These are phyloP conservation scores for Komagataella pastoris DNA, from an alignment of 805 yeast species.

Conservation along the genomic window DNA sequence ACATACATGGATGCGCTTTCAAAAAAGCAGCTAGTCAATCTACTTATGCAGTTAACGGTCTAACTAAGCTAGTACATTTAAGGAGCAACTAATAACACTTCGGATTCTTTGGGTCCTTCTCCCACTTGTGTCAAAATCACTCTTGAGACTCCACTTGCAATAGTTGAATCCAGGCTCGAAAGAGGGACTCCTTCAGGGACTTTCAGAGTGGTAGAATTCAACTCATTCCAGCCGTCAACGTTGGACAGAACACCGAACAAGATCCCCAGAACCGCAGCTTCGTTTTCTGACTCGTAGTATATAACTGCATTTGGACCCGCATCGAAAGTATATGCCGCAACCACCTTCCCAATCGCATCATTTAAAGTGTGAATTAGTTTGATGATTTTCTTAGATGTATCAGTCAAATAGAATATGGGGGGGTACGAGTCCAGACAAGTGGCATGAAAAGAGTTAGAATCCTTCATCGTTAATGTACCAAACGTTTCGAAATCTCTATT, in stretches of 20 bases:
- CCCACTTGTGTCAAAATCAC: slow-evolving; percentile 83
- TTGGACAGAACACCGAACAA: slow-evolving; percentile 44
- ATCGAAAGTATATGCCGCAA: slow-evolving; percentile 96
- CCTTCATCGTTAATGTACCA: slow-evolving; percentile 89
- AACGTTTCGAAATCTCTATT: slow-evolving; percentile 67
- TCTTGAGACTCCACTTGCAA: slow-evolving; percentile 63
- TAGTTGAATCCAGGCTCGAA: slow-evolving; percentile 24
- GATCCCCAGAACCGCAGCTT: slow-evolving; percentile 57
- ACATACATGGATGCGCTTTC: not conserved
- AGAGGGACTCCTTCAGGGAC: slow-evolving; percentile 13
- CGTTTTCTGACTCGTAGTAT: slow-evolving; percentile 72
- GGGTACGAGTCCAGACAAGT: slow-evolving; percentile 94
- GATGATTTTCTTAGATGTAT: slow-evolving; percentile 74
- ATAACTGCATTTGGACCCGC: slow-evolving; percentile 99
- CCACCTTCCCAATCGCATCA: slow-evolving; percentile 43
- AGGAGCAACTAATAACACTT: slow-evolving; percentile 41
- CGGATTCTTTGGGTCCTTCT: slow-evolving; percentile 62
- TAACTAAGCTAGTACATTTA: slow-evolving; percentile 47
- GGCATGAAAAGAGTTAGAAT: slow-evolving; percentile 95
- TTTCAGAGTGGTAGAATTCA: slow-evolving; percentile 1
- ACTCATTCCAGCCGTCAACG: slow-evolving; percentile 56
- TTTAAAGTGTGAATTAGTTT: slow-evolving; percentile 72
- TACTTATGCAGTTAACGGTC: not conserved
- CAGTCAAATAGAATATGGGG: slow-evolving; percentile 90
- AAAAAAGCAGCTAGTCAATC: not conserved